A percentile compares a stretch with the other conserved stretches of the same genome.
Evolutionary conservation across 441 rosid genomes (phyloP).

Genomic region (Francoa sonchifolia): DNA sequence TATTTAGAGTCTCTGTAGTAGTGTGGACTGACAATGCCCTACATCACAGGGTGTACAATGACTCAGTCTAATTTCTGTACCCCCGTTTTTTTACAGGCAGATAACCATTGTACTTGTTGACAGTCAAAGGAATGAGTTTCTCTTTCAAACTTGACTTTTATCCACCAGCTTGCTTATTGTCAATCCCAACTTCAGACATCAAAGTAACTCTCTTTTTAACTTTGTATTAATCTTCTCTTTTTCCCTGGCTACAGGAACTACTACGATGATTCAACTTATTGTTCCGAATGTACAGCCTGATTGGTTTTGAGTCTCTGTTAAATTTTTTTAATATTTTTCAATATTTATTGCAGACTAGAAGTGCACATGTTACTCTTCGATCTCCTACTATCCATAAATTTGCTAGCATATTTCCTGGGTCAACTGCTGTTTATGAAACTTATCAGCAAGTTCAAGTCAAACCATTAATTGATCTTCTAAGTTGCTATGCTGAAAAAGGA

Average conservation of each 20-base stretch:
- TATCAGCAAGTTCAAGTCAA: conserved; percentile 7
- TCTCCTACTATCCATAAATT: conserved; percentile 4
- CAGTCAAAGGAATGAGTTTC: conserved; percentile 11
- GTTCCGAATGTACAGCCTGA: too few species aligned
- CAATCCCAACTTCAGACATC: background rate
- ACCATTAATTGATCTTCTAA: conserved; percentile 19
- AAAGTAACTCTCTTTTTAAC: conserved; percentile 4
- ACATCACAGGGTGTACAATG: too few species aligned
- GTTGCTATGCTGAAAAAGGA: conserved; percentile 15
- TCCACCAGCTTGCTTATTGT: background rate
- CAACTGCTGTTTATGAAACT: conserved; percentile 1
- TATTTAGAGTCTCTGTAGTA: too few species aligned
- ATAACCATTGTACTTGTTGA: background rate
- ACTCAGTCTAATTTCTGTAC: background rate
- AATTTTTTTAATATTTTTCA: background rate
- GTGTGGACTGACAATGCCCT: too few species aligned
- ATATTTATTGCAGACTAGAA: conserved; percentile 13
- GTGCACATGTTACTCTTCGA: background rate
- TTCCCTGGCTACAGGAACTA: background rate
- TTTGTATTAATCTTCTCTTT: background rate
- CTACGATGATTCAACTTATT: background rate
- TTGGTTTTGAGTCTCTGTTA: background rate
- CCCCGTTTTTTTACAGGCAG: background rate
- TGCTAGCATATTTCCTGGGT: background rate
- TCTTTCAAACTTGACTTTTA: conserved; percentile 1